Evolutionary conservation across 2,329 filamentous ascomycete species (phyloP).

Genomic region (Phyllosticta capitalensis): DNA sequence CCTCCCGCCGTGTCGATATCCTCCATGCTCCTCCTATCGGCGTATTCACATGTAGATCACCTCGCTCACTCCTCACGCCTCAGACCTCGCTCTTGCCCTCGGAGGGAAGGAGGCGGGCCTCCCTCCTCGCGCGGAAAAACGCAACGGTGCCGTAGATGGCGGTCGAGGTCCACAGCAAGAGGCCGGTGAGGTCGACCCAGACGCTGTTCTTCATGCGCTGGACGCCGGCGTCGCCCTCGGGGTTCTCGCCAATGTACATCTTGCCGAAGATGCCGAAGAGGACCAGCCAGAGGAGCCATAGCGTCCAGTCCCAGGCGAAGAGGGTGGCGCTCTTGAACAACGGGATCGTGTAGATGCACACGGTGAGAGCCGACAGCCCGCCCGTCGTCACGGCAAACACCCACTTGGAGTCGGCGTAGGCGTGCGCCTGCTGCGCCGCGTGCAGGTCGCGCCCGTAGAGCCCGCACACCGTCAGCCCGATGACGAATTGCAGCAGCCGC

Average conservation of each 20-base stretch:
- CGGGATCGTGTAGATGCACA: constrained; percentile 56
- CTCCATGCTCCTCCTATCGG: too few relatives aligned
- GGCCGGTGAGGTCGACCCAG: constrained; percentile 69
- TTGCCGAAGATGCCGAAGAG: constrained; percentile 77
- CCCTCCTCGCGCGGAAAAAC: constrained; percentile 1
- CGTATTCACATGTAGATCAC: too few relatives aligned
- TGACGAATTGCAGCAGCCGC: constrained; percentile 67
- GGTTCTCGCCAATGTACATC: constrained; percentile 64
- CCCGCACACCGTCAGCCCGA: constrained; percentile 67
- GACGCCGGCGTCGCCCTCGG: constrained; percentile 54
- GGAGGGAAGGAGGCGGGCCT: neutral
- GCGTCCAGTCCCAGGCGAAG: constrained; percentile 54
- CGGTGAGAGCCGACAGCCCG: constrained; percentile 54
- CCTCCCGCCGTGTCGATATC: too few relatives aligned
- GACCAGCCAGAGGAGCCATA: constrained; percentile 60
- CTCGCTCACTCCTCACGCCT: neutral
- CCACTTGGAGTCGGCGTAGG: constrained; percentile 28
- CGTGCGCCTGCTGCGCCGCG: constrained; percentile 35
- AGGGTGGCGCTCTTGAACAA: constrained; percentile 37
- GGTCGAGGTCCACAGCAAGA: constrained; percentile 66
- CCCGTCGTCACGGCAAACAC: constrained; percentile 63
- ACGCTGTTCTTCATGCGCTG: constrained; percentile 77
- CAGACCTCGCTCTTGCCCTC: constrained; percentile 2
- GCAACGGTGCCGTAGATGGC: constrained; percentile 34
- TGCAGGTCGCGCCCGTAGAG: constrained; percentile 45